These are phyloP conservation scores for Fusarium gaditjirri DNA, from an alignment of 2,329 filamentous ascomycete species.

Conservation along the genomic window DNA sequence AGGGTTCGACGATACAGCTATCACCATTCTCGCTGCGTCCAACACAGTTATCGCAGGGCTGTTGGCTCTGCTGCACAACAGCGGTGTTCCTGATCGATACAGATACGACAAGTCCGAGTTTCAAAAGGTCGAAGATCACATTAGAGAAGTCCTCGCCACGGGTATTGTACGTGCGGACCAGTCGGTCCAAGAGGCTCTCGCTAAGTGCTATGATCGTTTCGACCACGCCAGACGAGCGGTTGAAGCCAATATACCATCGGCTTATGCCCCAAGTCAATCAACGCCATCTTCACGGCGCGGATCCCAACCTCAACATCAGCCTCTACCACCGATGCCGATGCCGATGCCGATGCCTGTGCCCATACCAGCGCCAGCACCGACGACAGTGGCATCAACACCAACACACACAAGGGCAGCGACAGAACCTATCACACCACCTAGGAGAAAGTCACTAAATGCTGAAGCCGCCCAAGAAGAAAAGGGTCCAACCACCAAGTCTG, in stretches of 20 bases:
- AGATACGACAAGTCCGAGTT: conserved; percentile 62
- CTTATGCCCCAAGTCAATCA: conserved; percentile 48
- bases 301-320: neutral
- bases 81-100: conserved; percentile 63
- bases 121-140: conserved; percentile 59
- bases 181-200: conserved; percentile 58
- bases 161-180: conserved; percentile 56
- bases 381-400: neutral
- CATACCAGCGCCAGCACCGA: neutral
- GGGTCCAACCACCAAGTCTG: conserved; percentile 15
- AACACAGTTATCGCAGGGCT: conserved; percentile 63
- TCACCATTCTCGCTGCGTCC: conserved; percentile 61
- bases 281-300: conserved; percentile 18
- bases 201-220: conserved; percentile 59
- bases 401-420: neutral
- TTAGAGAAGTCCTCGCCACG: conserved; percentile 62
- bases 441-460: neutral
- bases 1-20: conserved; percentile 50
- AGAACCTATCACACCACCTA: conserved; percentile 8
- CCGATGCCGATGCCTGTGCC: neutral
- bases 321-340: neutral
- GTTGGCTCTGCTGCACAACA: conserved; percentile 64
- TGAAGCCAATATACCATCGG: conserved; percentile 58
- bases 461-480: conserved; percentile 13
- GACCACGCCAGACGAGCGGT: conserved; percentile 59